Evolutionary conservation across 2,329 filamentous ascomycete genomes (phyloP), one percentile per base, ranked within the genome.

Genomic region (Cucurbitaria berberidis): DNA sequence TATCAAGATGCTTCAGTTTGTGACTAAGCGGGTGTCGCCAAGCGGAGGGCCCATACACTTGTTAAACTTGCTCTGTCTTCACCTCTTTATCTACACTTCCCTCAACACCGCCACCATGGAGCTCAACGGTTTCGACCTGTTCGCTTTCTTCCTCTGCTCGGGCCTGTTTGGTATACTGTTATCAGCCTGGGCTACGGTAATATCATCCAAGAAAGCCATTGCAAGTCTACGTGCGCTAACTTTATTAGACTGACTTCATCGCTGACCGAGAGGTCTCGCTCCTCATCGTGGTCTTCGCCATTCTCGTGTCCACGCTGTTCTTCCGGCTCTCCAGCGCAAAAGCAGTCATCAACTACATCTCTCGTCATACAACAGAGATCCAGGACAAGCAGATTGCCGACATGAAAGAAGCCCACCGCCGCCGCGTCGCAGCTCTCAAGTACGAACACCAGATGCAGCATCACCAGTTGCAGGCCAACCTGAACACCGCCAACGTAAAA

Each of bases 141-240:
- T 58, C 10, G 46, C 54, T 15, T 51, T 60, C 45, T 41, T 53
- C n/a, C 39, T 58, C 5, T 51, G 51, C 35, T 51, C 55, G 11
- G 36, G 39, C 34, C 51, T 60, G 0, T 60, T 51, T 13, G 52
- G 48, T 16, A 41, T 48, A 6, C 47, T 58, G 2, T 15, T 44
- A 15, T 42, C 46, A 1, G 19, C 47, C 13, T 59, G 47, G 35
- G 19, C 40, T 16, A 53, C 35, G 26, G 55, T 57, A 39, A 49
- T 29, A 41, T 41, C 19, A 43, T 22, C 27, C 11, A 8, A 21
- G 10, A n/a, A 41, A 3, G n/a, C 5, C 7, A 24, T 22, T 21
- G 7, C 10, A 3, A 16, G 16, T 2, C 18, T n/a, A n/a, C 16
- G 7, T 5, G 11, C 21, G 35, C 55, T 51, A 24, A 57, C 36